Base-by-base conservation (phyloP, 257 asterid genomes). In the Voacanga thouarsii region DNA sequence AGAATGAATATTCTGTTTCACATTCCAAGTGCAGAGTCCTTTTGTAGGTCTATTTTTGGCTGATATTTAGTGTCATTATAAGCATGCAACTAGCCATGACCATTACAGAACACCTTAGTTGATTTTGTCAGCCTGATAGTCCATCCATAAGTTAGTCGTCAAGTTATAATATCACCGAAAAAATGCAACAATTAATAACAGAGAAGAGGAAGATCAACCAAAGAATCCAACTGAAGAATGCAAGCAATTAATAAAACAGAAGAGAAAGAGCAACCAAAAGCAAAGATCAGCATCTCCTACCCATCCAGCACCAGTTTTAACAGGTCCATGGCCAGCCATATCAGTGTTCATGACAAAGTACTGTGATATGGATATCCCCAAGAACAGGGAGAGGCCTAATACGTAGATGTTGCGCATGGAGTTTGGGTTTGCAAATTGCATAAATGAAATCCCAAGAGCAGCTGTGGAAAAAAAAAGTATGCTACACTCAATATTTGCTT, bases 401-500 rank as follows among this genome's bases (percentile, higher is more conserved):
- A 93, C 80, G 14, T 96, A 96, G 72, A 96, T 90, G 88, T 93
- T 96, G 63, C 99, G 85, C 96, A 96, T 75, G 76, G 99, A 96
- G 86, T 96, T 96, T 78, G 86, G 90, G 87, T 93, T 96, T 6
- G 97, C 86, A 80, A 96, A 96, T 83, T 96, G 99, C 65, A 89
- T 83, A 78, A 90, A 92, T 9, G 99, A 93, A 81, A 96, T 79
- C 74, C 99, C 99, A 24, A 77, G 64, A 33, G 98, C 98, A 84
- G 99, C 98, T 96, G 97, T 69, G 60, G 63, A 41, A 82, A 72
- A 82, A 82, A 41, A 9, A 67, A 56, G 26, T 4, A n/a, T 24
- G 7, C 50, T 43, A 76, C 44, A 65, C 1, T 45, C 50, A 71
- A 44, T 53, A 76, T 60, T 37, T 67, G 56, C 60, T 24, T 45